A percentile compares a stretch with the other conserved stretches of the same genome.
Conservation (phyloP, 2,329 filamentous ascomycete species). For the Nemania diffusa region DNA sequence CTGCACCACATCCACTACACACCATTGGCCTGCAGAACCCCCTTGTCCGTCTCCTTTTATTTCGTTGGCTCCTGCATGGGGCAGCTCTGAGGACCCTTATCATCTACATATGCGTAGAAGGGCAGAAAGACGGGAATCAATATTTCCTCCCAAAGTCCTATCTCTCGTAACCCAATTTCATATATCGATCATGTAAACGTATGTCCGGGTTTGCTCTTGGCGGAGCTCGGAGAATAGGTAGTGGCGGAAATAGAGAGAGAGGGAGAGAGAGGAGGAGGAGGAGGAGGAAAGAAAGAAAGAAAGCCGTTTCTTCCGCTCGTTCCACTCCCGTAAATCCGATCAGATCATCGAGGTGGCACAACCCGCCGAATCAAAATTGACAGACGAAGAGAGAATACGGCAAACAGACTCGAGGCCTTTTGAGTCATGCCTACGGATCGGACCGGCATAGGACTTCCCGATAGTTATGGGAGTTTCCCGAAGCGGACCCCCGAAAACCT, state of each 20-base stretch:
- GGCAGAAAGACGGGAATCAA: constrained; percentile 10
- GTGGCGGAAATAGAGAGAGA: too few species aligned
- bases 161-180: constrained; percentile 4
- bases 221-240: constrained; percentile 8
- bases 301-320: not conserved
- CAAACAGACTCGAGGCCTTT: constrained; percentile 1
- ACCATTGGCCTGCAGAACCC: constrained; percentile 28
- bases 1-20: constrained; percentile 24
- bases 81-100: constrained; percentile 24
- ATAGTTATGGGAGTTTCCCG: not conserved
- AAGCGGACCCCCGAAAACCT: not conserved
- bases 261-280: too few species aligned
- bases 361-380: not conserved
- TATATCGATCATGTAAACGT: not conserved
- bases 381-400: not conserved
- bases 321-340: constrained; percentile 10
- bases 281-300: not conserved
- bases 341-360: constrained; percentile 30
- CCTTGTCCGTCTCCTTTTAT: constrained; percentile 23
- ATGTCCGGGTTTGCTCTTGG: constrained; percentile 13
- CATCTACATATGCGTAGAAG: not conserved
- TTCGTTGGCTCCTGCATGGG: constrained; percentile 20
- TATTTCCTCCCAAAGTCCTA: constrained; percentile 22
- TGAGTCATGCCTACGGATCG: not conserved
- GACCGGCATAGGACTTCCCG: not conserved